Percentiles rank a stretch among this genome's conserved stretches.
phyloP scores from a whole-genome alignment of 352 stramenopile genomes.

The Pythium brachiatum region DNA sequence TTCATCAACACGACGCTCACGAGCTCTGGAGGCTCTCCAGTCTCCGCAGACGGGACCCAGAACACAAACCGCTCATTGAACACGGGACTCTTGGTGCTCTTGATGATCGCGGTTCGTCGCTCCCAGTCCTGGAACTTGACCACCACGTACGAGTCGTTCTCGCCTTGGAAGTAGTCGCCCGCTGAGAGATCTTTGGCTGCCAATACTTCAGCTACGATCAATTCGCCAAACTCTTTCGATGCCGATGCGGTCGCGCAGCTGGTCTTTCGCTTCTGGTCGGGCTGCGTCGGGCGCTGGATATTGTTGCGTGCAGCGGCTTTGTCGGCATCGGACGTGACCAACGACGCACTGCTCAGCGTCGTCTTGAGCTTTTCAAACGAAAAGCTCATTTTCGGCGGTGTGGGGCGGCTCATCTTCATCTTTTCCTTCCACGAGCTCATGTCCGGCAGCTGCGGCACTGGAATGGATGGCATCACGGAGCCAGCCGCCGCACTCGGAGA shows the following conservation, averaged over 20 bases:
- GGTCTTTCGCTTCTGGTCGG: constrained; percentile 4
- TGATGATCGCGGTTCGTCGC: constrained; percentile 34
- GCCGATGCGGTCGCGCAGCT: constrained; percentile 4
- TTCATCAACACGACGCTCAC: constrained; percentile 53
- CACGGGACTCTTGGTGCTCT: constrained; percentile 28
- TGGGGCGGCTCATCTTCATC: constrained; percentile 37
- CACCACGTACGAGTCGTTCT: constrained; percentile 43
- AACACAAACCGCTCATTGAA: constrained; percentile 79
- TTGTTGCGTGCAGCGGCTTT: constrained; percentile 34
- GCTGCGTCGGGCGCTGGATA: constrained; percentile 41
- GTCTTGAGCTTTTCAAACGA: constrained; percentile 57
- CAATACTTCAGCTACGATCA: constrained; percentile 65
- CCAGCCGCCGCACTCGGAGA: constrained; percentile 8
- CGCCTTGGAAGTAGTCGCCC: constrained; percentile 39
- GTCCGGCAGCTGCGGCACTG: constrained; percentile 29
- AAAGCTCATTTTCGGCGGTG: constrained; percentile 30
- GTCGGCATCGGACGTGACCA: constrained; percentile 13
- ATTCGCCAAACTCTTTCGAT: constrained; percentile 55
- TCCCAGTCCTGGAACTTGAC: constrained; percentile 37
- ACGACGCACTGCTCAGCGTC: constrained; percentile 19
- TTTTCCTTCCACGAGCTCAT: constrained; percentile 46
- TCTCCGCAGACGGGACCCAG: constrained; percentile 50
- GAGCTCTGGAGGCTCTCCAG: constrained; percentile 29
- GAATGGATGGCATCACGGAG: constrained; percentile 6
- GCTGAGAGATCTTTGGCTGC: constrained; percentile 45